A percentile compares a stretch with the other conserved stretches of the same genome.
Conservation (phyloP, 352 stramenopile species). For the Elongisporangium undulatum region DNA sequence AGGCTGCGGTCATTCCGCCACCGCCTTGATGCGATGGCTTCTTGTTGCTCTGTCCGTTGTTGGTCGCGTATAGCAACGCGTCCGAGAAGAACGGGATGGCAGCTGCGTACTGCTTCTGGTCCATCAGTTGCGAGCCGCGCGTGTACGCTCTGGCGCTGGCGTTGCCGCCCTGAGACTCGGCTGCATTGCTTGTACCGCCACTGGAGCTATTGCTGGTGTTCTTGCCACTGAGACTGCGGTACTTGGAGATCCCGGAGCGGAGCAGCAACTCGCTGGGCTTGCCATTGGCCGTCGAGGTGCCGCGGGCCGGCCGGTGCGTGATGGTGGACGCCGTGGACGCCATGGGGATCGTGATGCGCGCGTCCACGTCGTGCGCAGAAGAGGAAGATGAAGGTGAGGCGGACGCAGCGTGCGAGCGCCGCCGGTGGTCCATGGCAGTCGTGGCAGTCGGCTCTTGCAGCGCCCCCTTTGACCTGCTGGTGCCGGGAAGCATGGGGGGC, state of each 20-base stretch:
- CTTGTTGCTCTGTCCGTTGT: not conserved
- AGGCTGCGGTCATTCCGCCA: constrained; percentile 15
- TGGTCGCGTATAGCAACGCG: constrained; percentile 23
- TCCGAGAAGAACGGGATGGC: constrained; percentile 58
- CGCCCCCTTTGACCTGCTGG: not conserved
- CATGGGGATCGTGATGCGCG: constrained; percentile 68
- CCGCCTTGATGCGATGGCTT: constrained; percentile 4
- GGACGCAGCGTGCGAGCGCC: not conserved
- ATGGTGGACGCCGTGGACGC: constrained; percentile 5
- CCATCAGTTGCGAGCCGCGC: constrained; percentile 37
- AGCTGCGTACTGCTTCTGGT: constrained; percentile 49
- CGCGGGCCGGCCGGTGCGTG: constrained; percentile 11
- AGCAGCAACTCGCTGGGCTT: constrained; percentile 27
- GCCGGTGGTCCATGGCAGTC: not conserved
- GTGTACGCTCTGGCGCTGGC: constrained; percentile 18
- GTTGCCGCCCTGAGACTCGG: not conserved
- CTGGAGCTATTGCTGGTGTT: constrained; percentile 6
- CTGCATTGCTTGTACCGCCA: not conserved
- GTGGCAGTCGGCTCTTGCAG: not conserved
- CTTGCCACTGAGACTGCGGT: constrained; percentile 34
- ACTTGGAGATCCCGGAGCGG: constrained; percentile 61
- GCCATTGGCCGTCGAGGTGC: constrained; percentile 4
- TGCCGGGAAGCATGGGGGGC: not conserved
- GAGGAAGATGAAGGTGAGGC: not conserved
- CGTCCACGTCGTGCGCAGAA: constrained; percentile 45